phyloP scores from a whole-genome alignment of 2,329 filamentous ascomycete genomes.

The Exophiala spinifera region DNA sequence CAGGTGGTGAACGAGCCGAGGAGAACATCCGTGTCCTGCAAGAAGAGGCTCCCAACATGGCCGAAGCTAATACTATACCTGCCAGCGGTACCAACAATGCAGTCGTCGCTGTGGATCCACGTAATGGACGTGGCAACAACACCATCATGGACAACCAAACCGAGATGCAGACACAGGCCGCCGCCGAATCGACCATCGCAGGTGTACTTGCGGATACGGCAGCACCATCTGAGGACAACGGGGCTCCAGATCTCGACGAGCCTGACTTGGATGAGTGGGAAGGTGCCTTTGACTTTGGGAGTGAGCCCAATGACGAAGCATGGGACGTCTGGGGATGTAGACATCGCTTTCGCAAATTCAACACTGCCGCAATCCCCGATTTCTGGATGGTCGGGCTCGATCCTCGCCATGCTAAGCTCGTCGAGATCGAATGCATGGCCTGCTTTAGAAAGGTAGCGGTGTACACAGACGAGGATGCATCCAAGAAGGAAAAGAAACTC shows the following conservation, averaged over 20 bases:
- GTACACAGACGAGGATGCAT: not conserved
- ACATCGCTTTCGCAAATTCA: constrained; percentile 12
- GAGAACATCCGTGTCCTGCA: too few relatives aligned
- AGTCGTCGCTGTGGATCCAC: too few relatives aligned
- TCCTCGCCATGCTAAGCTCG: not conserved
- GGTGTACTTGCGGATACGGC: too few relatives aligned
- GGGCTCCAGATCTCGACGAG: constrained; percentile 13
- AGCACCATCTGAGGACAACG: not conserved
- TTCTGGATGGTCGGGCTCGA: constrained; percentile 13
- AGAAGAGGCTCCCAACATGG: too few relatives aligned
- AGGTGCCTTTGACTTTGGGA: constrained; percentile 40
- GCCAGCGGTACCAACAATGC: too few relatives aligned
- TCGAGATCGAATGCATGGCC: constrained; percentile 21
- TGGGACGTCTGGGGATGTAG: constrained; percentile 22
- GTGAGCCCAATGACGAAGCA: constrained; percentile 21
- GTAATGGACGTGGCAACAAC: too few relatives aligned
- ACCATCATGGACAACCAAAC: too few relatives aligned
- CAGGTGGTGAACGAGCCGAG: too few relatives aligned
- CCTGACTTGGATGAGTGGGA: constrained; percentile 28
- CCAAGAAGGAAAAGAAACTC: not conserved
- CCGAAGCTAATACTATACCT: too few relatives aligned
- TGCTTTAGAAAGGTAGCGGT: constrained; percentile 19
- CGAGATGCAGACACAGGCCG: too few relatives aligned
- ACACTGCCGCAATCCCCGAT: constrained; percentile 5
- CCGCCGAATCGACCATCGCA: too few relatives aligned